These are phyloP conservation scores for Hippophae tibetana DNA, from an alignment of 306 rosid species.

Conservation along the genomic window DNA sequence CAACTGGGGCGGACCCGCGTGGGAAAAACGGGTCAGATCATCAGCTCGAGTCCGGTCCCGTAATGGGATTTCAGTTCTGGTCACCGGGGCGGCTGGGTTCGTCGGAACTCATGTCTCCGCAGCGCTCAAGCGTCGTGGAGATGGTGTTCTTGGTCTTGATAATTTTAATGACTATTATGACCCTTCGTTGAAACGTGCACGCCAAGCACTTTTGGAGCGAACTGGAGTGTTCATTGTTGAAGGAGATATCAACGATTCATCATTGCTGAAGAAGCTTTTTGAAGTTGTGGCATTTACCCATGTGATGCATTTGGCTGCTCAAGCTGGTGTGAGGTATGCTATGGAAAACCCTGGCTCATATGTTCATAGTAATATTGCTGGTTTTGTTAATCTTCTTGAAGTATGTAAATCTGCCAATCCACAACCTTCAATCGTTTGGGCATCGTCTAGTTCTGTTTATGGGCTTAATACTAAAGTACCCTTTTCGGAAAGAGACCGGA, in stretches of 20 bases:
- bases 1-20: conserved; percentile 78
- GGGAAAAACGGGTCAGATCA: conserved; percentile 76
- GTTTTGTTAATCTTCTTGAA: conserved; percentile 81
- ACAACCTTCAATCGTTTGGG: conserved; percentile 96
- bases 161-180: conserved; percentile 84
- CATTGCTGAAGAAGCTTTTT: conserved; percentile 66
- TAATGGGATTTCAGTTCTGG: conserved; percentile 61
- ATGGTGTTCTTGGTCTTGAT: conserved; percentile 76
- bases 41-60: conserved; percentile 63
- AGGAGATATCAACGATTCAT: conserved; percentile 80
- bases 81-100: conserved; percentile 88
- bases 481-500: conserved; percentile 77
- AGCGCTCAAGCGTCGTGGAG: conserved; percentile 86
- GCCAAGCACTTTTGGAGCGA: conserved; percentile 70
- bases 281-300: conserved; percentile 91
- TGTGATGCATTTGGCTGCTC: conserved; percentile 98
- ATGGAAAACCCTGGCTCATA: conserved; percentile 94
- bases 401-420: conserved; percentile 77
- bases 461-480: conserved; percentile 93
- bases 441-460: conserved; percentile 88
- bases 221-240: conserved; percentile 81
- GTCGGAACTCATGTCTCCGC: conserved; percentile 90
- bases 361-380: conserved; percentile 95
- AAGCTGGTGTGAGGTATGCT: conserved; percentile 99
- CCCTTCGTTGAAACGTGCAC: conserved; percentile 67